These are phyloP conservation scores for Flaveria brownii DNA, from an alignment of 129 eudicot species.

Conservation along the genomic window DNA sequence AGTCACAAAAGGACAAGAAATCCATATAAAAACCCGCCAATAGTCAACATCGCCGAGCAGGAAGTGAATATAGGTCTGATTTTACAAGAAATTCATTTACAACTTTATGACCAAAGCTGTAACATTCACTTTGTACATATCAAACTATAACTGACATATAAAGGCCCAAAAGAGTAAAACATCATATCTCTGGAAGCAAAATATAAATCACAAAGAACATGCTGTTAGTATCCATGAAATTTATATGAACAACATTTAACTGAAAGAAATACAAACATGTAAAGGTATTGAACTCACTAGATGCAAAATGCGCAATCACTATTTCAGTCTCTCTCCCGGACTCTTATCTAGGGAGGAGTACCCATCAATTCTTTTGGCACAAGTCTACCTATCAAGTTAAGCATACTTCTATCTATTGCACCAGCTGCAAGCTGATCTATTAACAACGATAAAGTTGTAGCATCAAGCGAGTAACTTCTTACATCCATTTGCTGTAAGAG, in stretches of 20 bases:
- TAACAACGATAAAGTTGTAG: neutral
- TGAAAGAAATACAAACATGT: neutral
- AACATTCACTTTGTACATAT: too few species aligned
- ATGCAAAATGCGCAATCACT: neutral
- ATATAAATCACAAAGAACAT: neutral
- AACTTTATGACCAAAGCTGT: too few species aligned
- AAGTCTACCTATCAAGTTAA: constrained; percentile 25
- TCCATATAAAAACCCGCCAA: too few species aligned
- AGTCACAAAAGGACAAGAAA: too few species aligned
- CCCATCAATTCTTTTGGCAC: constrained; percentile 11
- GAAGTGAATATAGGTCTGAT: too few species aligned
- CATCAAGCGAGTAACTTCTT: constrained; percentile 17
- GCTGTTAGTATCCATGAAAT: neutral
- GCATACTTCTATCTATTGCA: neutral
- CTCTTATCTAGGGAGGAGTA: neutral
- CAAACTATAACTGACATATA: neutral
- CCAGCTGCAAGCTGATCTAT: constrained; percentile 16
- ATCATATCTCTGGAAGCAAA: neutral
- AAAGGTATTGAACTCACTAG: neutral
- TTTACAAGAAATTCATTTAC: too few species aligned
- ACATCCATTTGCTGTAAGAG: constrained; percentile 26
- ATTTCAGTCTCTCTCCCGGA: neutral
- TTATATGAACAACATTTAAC: neutral
- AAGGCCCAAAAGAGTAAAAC: neutral
- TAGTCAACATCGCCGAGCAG: too few species aligned